Evolutionary conservation across 1,284 basidiomycete genomes (phyloP), one percentile per base, ranked within the genome.

Genomic region (Malassezia vespertilionis): DNA sequence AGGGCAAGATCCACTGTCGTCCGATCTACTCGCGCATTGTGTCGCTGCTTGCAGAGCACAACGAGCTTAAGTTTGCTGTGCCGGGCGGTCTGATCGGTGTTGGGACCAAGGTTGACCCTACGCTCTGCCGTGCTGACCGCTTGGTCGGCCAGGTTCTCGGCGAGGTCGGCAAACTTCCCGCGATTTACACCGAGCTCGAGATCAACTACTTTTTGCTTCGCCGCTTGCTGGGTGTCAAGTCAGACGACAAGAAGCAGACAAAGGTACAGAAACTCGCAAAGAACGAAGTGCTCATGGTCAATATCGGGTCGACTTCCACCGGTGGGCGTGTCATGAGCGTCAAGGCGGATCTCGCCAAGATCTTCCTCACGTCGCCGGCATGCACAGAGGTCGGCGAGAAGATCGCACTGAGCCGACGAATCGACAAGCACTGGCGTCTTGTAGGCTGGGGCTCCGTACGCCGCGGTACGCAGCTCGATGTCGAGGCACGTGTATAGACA

Each of bases 11-110:
- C 65, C 80, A 81, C 63, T 97, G 91, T 75, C 82, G 85, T 71
- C 91, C 91, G 15, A 90, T 97, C 69, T 86, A 88, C 74, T 85
- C 83, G 61, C 79, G 80, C 55, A 91, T 97, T 65, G 83, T 93
- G 62, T 83, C 86, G 28, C 75, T 97, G 31, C 83, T 86, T 55
- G 91, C 91, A 20, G 91, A 97, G 76, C 87, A 82, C 74, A 97
- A 97, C 71, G 79, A 88, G 56, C 75, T 97, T 43, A 78, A 86
- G 60, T 96, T 93, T 70, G 91, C 93, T 26, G 91, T 97, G 0
- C 91, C 93, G 3, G 93, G 91, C 55, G 93, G 91, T 35, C 74
- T 97, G 46, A 97, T 97, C 69, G 91, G 93, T 80, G 91, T 95
- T 9, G 91, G 93, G 27, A 97, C 91, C 22, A 81, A 84, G 66